These are phyloP conservation scores for Penicillium glabrum DNA, from an alignment of 2,329 filamentous ascomycete species.

Conservation along the genomic window DNA sequence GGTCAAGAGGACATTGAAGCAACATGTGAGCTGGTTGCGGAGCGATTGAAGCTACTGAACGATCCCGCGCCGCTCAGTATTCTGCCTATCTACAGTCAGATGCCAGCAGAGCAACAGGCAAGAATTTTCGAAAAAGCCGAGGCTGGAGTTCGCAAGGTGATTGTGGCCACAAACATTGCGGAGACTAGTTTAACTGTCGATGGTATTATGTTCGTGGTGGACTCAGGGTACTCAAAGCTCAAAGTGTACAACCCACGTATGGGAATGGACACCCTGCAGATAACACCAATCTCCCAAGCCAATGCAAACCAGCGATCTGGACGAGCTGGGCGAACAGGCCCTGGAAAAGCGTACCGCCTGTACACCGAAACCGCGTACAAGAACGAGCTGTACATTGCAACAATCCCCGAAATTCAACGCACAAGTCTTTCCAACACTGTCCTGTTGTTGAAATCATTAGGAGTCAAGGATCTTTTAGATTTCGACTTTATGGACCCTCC, in stretches of 20 bases:
- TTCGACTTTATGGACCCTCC: slow-evolving; percentile 99
- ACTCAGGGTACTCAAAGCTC: slow-evolving; percentile 92
- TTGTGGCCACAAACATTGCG: slow-evolving; percentile 97
- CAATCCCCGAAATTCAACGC: slow-evolving; percentile 95
- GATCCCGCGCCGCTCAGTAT: slow-evolving; percentile 94
- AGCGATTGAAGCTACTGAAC: slow-evolving; percentile 82
- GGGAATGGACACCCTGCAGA: slow-evolving; percentile 98
- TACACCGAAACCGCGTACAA: slow-evolving; percentile 94
- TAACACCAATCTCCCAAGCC: slow-evolving; percentile 95
- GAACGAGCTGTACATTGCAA: slow-evolving; percentile 94
- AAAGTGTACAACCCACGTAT: slow-evolving; percentile 99
- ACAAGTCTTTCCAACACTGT: slow-evolving; percentile 96
- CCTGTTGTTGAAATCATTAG: slow-evolving; percentile 87
- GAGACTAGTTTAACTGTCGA: slow-evolving; percentile 98
- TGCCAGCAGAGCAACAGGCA: slow-evolving; percentile 96
- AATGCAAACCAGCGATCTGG: slow-evolving; percentile 93
- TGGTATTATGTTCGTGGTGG: slow-evolving; percentile 98
- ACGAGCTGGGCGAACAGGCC: slow-evolving; percentile 88
- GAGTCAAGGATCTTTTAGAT: slow-evolving; percentile 89
- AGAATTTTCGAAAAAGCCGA: slow-evolving; percentile 95
- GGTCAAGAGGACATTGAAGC: slow-evolving; percentile 98
- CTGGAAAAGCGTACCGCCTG: slow-evolving; percentile 90
- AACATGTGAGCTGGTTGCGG: slow-evolving; percentile 89
- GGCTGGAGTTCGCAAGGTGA: slow-evolving; percentile 91
- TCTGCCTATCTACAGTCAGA: slow-evolving; percentile 97